These are phyloP conservation scores for Onygenales sp. DNA, from an alignment of 2,329 filamentous ascomycete genomes.

Conservation along the genomic window DNA sequence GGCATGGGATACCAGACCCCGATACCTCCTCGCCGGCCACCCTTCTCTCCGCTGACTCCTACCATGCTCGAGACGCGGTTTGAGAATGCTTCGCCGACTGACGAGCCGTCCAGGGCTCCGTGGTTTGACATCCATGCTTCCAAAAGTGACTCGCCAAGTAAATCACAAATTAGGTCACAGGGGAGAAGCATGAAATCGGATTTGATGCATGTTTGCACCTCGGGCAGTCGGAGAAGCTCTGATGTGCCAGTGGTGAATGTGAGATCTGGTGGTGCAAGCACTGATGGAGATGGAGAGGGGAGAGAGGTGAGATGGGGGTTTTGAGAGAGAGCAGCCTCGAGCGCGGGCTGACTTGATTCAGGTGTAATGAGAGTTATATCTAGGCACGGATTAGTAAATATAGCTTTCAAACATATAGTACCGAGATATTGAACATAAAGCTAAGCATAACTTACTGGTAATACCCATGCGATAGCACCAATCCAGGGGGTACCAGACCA, in stretches of 20 bases:
- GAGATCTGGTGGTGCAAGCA: constrained; percentile 66
- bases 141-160: constrained; percentile 70
- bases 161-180: constrained; percentile 86
- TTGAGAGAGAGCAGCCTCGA: constrained; percentile 39
- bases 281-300: constrained; percentile 45
- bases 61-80: constrained; percentile 32
- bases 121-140: constrained; percentile 89
- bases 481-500: constrained; percentile 42
- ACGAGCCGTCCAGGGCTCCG: constrained; percentile 54
- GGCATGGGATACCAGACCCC: constrained; percentile 89
- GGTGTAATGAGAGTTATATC: constrained; percentile 42
- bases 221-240: constrained; percentile 73
- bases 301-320: constrained; percentile 43
- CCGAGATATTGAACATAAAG: background rate
- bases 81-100: constrained; percentile 38
- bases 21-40: constrained; percentile 64
- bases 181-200: constrained; percentile 85
- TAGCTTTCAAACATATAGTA: background rate
- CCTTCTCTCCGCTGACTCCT: constrained; percentile 45
- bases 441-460: constrained; percentile 25
- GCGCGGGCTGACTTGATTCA: constrained; percentile 31
- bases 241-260: constrained; percentile 82
- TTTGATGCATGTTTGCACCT: constrained; percentile 68
- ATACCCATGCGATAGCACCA: constrained; percentile 42
- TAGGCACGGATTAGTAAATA: constrained; percentile 12